These are phyloP conservation scores for Tulasnella sp. DNA, from an alignment of 768 basidiomycete species.

Conservation along the genomic window DNA sequence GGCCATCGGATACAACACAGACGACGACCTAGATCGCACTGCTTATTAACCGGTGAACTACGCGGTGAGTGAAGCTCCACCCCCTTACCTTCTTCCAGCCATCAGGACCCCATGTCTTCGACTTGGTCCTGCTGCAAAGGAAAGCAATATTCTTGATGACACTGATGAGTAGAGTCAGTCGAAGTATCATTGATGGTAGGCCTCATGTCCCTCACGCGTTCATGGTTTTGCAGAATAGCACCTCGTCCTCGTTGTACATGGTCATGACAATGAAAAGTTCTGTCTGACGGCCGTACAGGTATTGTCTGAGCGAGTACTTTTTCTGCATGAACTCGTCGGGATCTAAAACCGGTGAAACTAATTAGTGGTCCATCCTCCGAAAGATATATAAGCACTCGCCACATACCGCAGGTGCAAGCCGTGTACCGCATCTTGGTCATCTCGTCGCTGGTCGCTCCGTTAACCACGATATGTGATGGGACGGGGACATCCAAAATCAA, in stretches of 20 bases:
- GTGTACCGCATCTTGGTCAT: slow-evolving; percentile 81
- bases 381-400: neutral
- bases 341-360: slow-evolving; percentile 31
- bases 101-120: slow-evolving; percentile 76
- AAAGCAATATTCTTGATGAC: slow-evolving; percentile 82
- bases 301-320: slow-evolving; percentile 69
- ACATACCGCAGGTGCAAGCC: slow-evolving; percentile 56
- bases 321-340: slow-evolving; percentile 68
- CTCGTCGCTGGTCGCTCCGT: slow-evolving; percentile 52
- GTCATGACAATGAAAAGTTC: slow-evolving; percentile 95
- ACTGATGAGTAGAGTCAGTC: slow-evolving; percentile 27
- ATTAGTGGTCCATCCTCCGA: neutral
- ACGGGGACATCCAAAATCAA: slow-evolving; percentile 75
- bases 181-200: neutral
- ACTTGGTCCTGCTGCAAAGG: slow-evolving; percentile 55
- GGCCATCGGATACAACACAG: slow-evolving; percentile 76
- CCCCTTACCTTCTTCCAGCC: slow-evolving; percentile 62
- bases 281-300: slow-evolving; percentile 66
- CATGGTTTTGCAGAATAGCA: slow-evolving; percentile 70
- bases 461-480: slow-evolving; percentile 67
- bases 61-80: neutral
- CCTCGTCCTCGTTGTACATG: slow-evolving; percentile 59
- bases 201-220: slow-evolving; percentile 35
- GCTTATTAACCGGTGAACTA: neutral
- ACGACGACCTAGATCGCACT: slow-evolving; percentile 44